Base-by-base conservation (phyloP, 2,329 filamentous ascomycete species). In the Lasiodiplodia hormozganensis region DNA sequence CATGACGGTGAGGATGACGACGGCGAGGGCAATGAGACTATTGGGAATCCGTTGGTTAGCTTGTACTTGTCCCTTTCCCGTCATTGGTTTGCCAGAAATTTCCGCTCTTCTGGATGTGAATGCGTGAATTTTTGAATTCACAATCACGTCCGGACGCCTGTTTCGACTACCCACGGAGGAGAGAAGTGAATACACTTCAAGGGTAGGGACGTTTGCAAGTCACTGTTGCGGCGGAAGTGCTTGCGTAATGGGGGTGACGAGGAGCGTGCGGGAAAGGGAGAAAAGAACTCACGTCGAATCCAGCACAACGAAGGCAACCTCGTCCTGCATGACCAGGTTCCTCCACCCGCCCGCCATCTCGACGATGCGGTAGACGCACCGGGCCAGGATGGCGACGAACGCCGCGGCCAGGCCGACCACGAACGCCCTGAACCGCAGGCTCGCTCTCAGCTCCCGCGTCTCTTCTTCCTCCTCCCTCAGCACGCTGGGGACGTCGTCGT, bases 271-370 rank as follows among this genome's bases (percentile, higher is more conserved):
- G 70, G 56, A 31, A 14, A 18, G 25, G 51, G 21, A 10, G 34
- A 34, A 3, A 2, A 31, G 14, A 14, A 49, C 65, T 51, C 21
- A 67, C 65, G 31, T 38, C 21, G 65, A 58, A 34, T 67, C 65
- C 38, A 67, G 23, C 25, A 43, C 65, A n/a, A 67, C 28, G 77
- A 84, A 85, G 10, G 83, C 83, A 18, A 78, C 78, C 31, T 79
- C 76, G 36, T 85, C 77, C 73, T 86, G 83, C 0, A 81, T 82
- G 43, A 85, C 82, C 72, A 84, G 82, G 73, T 83, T 86, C 56
- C 82, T 75, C 58, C 82, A 85, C 69, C 84, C 64, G 14, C 64
- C 64, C 36, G 64, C 64, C 64, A 66, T 66, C 52, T 66, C 64
- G 4, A 51, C 53, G n/a, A 66, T 51, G 3, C 64, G 64, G 38